Evolutionary conservation across 1,284 basidiomycete species (phyloP).

Genomic region (Mycosarcoma mackinlayi): DNA sequence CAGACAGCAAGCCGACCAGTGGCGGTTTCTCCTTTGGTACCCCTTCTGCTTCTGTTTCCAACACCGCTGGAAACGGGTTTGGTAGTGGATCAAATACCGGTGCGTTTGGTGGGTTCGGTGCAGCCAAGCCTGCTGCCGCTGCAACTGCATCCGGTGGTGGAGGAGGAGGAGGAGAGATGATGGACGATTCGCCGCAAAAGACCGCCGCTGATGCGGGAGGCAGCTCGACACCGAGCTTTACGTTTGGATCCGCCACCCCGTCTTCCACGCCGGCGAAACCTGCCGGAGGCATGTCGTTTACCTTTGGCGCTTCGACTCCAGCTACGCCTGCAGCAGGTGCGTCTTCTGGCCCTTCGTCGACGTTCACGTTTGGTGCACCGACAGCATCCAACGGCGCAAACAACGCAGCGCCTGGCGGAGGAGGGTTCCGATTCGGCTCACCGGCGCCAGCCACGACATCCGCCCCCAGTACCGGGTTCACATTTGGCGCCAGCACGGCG

Average conservation of each 20-base stretch:
- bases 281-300: slow-evolving; percentile 13
- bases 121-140: slow-evolving; percentile 7
- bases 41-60: background rate
- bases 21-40: slow-evolving; percentile 26
- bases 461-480: slow-evolving; percentile 17
- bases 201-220: background rate
- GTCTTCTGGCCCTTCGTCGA: slow-evolving; percentile 3
- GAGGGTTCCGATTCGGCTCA: slow-evolving; percentile 40
- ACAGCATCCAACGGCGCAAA: background rate
- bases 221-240: slow-evolving; percentile 28
- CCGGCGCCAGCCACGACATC: slow-evolving; percentile 17
- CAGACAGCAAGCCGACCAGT: slow-evolving; percentile 1
- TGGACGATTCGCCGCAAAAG: slow-evolving; percentile 46
- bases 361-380: slow-evolving; percentile 31
- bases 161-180: slow-evolving; percentile 33
- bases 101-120: slow-evolving; percentile 29
- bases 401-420: background rate
- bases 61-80: slow-evolving; percentile 6
- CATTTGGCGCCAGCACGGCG: slow-evolving; percentile 17
- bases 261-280: slow-evolving; percentile 9
- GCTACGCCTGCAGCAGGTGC: background rate
- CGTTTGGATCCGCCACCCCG: slow-evolving; percentile 30
- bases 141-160: background rate
- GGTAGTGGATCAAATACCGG: slow-evolving; percentile 1
- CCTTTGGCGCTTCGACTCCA: slow-evolving; percentile 15